Evolutionary conservation across 1,284 basidiomycete genomes (phyloP), one percentile per base, ranked within the genome.

Genomic region (Tilletia walkeri): DNA sequence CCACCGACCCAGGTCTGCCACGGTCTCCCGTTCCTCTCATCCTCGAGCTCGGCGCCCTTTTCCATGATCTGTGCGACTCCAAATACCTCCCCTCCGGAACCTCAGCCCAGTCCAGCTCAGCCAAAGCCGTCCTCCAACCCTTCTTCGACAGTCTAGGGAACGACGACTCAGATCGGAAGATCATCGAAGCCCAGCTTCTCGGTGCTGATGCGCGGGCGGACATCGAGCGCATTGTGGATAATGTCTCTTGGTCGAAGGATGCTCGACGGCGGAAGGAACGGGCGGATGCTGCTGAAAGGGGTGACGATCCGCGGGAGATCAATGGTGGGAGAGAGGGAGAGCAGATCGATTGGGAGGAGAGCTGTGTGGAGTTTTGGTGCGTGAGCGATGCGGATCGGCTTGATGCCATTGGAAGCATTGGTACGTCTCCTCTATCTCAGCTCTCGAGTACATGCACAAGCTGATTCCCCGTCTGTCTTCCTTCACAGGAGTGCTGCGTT

Each of bases 371-470:
- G 81, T 86, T 96, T 61, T 91, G 92, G 81, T 94, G 92, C 72
- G 93, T 95, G 0, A 93, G 95, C 83, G 94, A 97, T 82, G 93
- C 93, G 0, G 94, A 96, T 81, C 87, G 94, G 56, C 84, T 97
- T 16, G 94, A 97, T 82, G 92, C 93, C 0, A 94, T 97, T 65
- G 94, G 94, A 1, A 91, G 91, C 4, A 91, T 95, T 73, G 94
- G 71, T 72, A 54, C 54, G 54, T 59, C 1, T 14, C 30, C 24
- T 30, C 24, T 30, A 1, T 30, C 1, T 30, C 24, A 30, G 24
- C 1, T 30, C 24, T 30, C 24, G 24, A 30, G 24, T 30, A 30
- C 2, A 30, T 30, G 24, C 24, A 2, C 24, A 30, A 30, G 2
- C 2, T 30, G 24, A 30, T 30, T 30, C 2, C 2, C 24, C 24